Percentiles rank a stretch among this genome's conserved stretches.
These are phyloP conservation scores for Solanum pinnatisectum DNA, from an alignment of 257 asterid species.

Conservation along the genomic window DNA sequence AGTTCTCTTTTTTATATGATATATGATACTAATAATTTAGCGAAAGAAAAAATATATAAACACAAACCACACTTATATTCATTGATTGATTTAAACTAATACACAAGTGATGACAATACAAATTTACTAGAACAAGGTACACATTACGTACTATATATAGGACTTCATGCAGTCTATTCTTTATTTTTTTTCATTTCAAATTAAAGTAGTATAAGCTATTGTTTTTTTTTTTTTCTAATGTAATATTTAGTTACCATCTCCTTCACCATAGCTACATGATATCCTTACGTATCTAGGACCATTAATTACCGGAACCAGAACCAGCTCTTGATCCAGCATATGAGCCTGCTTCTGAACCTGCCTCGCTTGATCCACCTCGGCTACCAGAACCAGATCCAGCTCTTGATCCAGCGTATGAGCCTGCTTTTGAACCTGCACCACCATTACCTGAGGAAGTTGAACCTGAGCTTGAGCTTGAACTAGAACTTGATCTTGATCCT, in stretches of 20 bases:
- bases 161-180: neutral
- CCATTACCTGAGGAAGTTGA: slow-evolving; percentile 9
- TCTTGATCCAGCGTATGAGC: slow-evolving; percentile 56
- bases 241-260: neutral
- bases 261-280: neutral
- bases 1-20: too few species aligned
- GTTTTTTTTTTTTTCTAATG: neutral
- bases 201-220: neutral
- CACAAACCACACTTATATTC: neutral
- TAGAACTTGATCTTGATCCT: slow-evolving; percentile 9
- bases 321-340: slow-evolving; percentile 59
- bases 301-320: slow-evolving; percentile 22
- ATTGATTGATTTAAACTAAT: neutral
- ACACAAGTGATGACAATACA: neutral
- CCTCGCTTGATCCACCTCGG: slow-evolving; percentile 7
- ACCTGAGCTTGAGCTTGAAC: slow-evolving; percentile 11
- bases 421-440: slow-evolving; percentile 47
- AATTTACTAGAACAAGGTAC: neutral
- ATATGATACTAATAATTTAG: too few species aligned
- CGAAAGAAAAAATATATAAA: neutral
- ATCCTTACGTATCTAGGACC: neutral
- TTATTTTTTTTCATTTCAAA: neutral
- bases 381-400: slow-evolving; percentile 41
- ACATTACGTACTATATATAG: neutral
- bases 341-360: slow-evolving; percentile 56